Conservation (phyloP, 208 protist species). For the Acanthamoeba sp. region DNA sequence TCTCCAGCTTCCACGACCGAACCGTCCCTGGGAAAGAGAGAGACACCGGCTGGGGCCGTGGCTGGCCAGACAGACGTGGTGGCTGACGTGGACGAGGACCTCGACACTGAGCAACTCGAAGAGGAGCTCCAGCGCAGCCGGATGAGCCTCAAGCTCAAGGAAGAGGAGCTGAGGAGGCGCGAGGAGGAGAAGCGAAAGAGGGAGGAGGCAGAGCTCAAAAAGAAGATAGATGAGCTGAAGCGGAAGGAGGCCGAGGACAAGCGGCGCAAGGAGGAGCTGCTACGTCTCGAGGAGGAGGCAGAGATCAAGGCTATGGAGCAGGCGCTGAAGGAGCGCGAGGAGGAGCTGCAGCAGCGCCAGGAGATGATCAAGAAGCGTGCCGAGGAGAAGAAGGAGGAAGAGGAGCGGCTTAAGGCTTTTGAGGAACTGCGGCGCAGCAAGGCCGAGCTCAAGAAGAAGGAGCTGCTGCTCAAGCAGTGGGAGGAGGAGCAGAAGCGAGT, state of each 20-base stretch:
- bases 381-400: background rate
- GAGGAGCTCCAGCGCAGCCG: background rate
- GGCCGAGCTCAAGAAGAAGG: constrained; percentile 11
- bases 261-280: constrained; percentile 10
- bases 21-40: no score
- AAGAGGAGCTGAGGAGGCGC: constrained; percentile 11
- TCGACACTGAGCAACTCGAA: background rate
- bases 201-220: constrained; percentile 9
- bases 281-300: background rate
- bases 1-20: no score
- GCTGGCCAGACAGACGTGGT: no score
- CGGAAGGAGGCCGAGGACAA: constrained; percentile 15
- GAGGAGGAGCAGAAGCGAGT: constrained; percentile 41
- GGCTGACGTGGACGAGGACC: background rate
- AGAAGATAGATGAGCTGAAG: constrained; percentile 42
- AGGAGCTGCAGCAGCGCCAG: background rate
- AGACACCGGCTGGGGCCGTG: no score
- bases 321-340: background rate
- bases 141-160: background rate
- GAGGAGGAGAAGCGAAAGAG: constrained; percentile 22
- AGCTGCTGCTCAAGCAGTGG: background rate
- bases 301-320: background rate
- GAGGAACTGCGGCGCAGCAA: constrained; percentile 5
- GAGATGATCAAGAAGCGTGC: background rate
- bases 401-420: background rate